Conservation (phyloP, 331 rosid species). For the Quercus tomentella region DNA sequence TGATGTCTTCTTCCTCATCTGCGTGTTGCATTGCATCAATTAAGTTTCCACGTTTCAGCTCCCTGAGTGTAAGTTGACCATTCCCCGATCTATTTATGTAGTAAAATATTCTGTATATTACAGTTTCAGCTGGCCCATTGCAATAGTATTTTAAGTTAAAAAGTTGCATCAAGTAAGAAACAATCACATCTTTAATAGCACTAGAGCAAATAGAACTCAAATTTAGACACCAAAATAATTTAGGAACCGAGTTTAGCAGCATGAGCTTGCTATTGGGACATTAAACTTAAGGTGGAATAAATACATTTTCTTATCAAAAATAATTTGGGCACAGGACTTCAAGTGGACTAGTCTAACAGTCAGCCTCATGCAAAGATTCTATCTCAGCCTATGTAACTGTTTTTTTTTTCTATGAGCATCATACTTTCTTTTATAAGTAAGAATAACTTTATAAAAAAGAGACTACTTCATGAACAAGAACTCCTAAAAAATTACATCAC, state of each 20-base stretch:
- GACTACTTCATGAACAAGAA: too few species aligned
- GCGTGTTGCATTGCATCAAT: conserved; percentile 99
- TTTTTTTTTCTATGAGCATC: too few species aligned
- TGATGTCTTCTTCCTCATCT: conserved; percentile 98
- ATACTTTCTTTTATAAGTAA: too few species aligned
- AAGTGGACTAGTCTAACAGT: background rate
- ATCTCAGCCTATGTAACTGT: background rate
- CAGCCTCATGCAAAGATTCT: background rate
- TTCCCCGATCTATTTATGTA: conserved; percentile 89
- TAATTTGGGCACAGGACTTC: background rate
- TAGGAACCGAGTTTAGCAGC: background rate
- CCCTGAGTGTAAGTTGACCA: conserved; percentile 89
- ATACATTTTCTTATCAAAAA: too few species aligned
- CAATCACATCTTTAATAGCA: background rate
- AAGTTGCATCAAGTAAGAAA: background rate
- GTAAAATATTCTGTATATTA: conserved; percentile 95
- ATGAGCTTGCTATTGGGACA: too few species aligned
- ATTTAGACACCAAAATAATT: conserved; percentile 16
- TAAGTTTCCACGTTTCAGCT: conserved; percentile 89
- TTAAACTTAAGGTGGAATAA: too few species aligned
- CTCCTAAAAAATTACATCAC: too few species aligned
- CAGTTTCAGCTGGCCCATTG: conserved; percentile 95
- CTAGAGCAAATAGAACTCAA: conserved; percentile 9
- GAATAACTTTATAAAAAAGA: too few species aligned
- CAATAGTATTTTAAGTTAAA: conserved; percentile 29